These are phyloP conservation scores for Plasmodium falciparum DNA, from an alignment of 169 alveolate genomes.

Conservation along the genomic window DNA sequence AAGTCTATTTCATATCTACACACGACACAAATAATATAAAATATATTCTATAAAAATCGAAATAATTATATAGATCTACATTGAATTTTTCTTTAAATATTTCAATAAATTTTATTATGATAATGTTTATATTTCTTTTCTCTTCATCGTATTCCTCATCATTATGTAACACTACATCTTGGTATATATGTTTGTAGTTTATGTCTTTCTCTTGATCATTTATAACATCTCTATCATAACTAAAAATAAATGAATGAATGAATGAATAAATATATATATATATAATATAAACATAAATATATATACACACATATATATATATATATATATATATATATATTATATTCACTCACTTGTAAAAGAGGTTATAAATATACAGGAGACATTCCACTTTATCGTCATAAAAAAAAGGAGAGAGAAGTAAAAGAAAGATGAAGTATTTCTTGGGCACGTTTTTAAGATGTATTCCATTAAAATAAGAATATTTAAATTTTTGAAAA, in stretches of 20 bases:
- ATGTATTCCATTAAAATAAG: constrained; percentile 40
- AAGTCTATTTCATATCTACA: constrained; percentile 27
- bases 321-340: background rate
- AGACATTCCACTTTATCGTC: constrained; percentile 40
- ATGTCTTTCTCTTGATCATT: constrained; percentile 47
- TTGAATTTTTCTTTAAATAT: constrained; percentile 65
- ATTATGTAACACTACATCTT: constrained; percentile 44
- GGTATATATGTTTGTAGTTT: constrained; percentile 29
- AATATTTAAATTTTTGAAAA: constrained; percentile 54
- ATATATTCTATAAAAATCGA: constrained; percentile 71
- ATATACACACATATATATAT: too few species aligned
- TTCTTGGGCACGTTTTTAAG: constrained; percentile 43
- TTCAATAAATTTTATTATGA: constrained; percentile 61
- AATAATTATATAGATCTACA: constrained; percentile 39
- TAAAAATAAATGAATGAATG: background rate
- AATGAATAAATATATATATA: background rate
- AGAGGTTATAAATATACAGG: constrained; percentile 44
- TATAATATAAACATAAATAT: too few species aligned
- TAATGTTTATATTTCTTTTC: constrained; percentile 59
- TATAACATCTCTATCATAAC: constrained; percentile 51
- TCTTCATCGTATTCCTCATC: constrained; percentile 36
- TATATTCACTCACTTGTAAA: constrained; percentile 33
- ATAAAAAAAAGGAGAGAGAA: constrained; percentile 56
- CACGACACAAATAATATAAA: constrained; percentile 65
- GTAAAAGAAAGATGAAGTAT: constrained; percentile 35